Evolutionary conservation across 2,329 filamentous ascomycete species (phyloP).

Genomic region (Colletotrichum sp.): DNA sequence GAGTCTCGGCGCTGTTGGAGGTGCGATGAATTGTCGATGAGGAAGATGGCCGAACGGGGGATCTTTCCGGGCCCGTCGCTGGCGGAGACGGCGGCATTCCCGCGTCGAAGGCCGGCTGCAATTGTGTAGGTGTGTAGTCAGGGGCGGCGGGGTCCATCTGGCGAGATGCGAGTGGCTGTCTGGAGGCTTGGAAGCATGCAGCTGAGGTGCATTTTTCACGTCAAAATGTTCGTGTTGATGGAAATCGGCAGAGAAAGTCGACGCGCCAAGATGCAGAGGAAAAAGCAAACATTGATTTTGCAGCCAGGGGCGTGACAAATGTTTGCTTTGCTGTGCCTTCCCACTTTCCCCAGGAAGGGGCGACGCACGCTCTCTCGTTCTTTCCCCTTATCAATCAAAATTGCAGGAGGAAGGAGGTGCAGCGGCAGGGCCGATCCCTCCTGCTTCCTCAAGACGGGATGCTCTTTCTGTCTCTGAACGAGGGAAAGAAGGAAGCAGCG

Average conservation of each 20-base stretch:
- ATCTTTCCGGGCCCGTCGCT: not conserved
- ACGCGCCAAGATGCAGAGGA: not conserved
- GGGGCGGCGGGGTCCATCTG: not conserved
- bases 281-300: conserved; percentile 6
- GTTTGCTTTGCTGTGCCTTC: not conserved
- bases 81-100: not conserved
- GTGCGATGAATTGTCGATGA: not conserved
- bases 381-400: not conserved
- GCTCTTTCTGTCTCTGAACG: not conserved
- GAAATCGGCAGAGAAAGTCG: not conserved
- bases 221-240: not conserved
- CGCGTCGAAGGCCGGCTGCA: not conserved
- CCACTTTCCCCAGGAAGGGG: not conserved
- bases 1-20: not conserved
- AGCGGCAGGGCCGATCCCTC: not conserved
- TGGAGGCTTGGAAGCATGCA: not conserved
- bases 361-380: not conserved
- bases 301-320: not conserved
- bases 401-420: not conserved
- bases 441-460: not conserved
- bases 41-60: not conserved
- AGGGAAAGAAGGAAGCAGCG: not conserved
- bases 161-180: not conserved
- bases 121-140: not conserved
- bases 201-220: not conserved